Conservation (phyloP, 2,329 filamentous ascomycete genomes). For the Xylaria sp. region DNA sequence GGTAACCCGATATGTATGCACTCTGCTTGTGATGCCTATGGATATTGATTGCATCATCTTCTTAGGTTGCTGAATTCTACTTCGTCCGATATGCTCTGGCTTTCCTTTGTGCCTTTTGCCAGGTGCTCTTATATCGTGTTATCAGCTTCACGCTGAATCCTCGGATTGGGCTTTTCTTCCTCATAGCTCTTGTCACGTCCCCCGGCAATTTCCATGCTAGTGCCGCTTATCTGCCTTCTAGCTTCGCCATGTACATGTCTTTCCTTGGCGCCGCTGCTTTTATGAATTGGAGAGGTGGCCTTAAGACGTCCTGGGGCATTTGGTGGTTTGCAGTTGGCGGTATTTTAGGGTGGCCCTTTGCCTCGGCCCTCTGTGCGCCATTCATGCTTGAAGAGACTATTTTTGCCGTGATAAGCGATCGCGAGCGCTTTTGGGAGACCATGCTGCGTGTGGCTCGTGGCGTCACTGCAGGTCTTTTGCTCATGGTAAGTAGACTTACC, state of each 20-base stretch:
- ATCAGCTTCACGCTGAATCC: conserved; percentile 82
- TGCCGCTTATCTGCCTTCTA: conserved; percentile 87
- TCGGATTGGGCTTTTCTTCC: conserved; percentile 85
- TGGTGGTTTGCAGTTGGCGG: conserved; percentile 91
- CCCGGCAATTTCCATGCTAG: conserved; percentile 96
- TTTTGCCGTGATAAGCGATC: conserved; percentile 63
- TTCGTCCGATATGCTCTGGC: conserved; percentile 81
- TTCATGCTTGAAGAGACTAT: conserved; percentile 83
- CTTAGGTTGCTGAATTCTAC: conserved; percentile 81
- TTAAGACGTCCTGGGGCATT: conserved; percentile 84
- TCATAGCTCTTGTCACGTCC: conserved; percentile 79
- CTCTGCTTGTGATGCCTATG: conserved; percentile 4
- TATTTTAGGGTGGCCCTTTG: conserved; percentile 94
- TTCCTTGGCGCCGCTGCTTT: conserved; percentile 90
- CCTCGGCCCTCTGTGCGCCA: conserved; percentile 81
- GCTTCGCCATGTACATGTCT: conserved; percentile 94
- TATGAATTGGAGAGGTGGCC: conserved; percentile 85
- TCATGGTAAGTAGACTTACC: conserved; percentile 70
- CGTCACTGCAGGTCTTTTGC: conserved; percentile 69
- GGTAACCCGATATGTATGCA: conserved; percentile 50
- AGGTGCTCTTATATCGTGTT: conserved; percentile 83
- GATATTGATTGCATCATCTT: conserved; percentile 30
- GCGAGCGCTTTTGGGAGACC: conserved; percentile 69
- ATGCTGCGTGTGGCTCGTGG: conserved; percentile 74
- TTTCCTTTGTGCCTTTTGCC: conserved; percentile 80